These are phyloP conservation scores for Verbascum thapsus DNA, from an alignment of 257 asterid genomes.

Conservation along the genomic window DNA sequence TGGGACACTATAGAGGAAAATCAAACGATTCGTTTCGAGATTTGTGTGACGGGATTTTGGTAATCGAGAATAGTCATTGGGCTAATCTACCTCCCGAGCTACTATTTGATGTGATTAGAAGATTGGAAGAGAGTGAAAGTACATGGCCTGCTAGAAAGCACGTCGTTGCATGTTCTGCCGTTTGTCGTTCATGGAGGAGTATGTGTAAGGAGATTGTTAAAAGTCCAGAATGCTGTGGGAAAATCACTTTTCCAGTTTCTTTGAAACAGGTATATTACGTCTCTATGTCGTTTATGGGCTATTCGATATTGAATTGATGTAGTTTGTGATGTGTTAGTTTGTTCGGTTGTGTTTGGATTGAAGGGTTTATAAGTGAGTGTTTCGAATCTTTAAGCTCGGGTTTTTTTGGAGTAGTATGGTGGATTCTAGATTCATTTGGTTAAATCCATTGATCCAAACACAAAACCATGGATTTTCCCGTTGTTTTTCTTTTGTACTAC, in stretches of 20 bases:
- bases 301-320: background rate
- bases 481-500: too few relatives aligned
- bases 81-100: constrained; percentile 63
- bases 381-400: too few relatives aligned
- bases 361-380: too few relatives aligned
- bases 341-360: too few relatives aligned
- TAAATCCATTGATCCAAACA: too few relatives aligned
- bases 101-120: constrained; percentile 53
- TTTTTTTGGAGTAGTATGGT: too few relatives aligned
- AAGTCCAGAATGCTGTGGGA: constrained; percentile 51
- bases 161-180: constrained; percentile 59
- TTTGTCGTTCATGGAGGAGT: constrained; percentile 62
- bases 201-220: constrained; percentile 58
- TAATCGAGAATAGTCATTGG: constrained; percentile 52
- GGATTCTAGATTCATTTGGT: too few relatives aligned
- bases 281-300: background rate
- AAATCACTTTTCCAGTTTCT: constrained; percentile 60
- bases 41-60: constrained; percentile 40
- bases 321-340: too few relatives aligned
- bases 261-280: constrained; percentile 50
- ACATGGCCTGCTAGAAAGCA: constrained; percentile 61
- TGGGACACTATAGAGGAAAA: constrained; percentile 54
- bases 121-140: constrained; percentile 64
- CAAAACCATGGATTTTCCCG: too few relatives aligned
- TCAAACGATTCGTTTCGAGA: constrained; percentile 49